Percentiles rank a stretch among this genome's conserved stretches.
phyloP scores from a whole-genome alignment of 352 stramenopile species.

The Peronospora destructor region DNA sequence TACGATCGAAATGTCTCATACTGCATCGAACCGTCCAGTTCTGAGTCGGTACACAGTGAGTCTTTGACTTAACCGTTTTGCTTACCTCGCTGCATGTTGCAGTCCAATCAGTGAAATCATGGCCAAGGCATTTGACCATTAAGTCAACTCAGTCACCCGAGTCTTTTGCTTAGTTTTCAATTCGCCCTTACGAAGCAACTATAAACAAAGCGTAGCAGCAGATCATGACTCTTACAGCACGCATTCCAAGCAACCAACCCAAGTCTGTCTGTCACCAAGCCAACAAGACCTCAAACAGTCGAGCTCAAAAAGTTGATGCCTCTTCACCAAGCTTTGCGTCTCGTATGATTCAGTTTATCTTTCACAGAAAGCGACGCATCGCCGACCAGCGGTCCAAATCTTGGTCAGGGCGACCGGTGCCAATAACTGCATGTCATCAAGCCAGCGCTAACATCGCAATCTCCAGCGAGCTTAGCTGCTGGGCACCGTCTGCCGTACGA shows the following conservation, averaged over 20 bases:
- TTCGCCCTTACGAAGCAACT: constrained; percentile 1
- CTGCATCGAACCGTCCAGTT: too few relatives aligned
- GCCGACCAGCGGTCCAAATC: constrained; percentile 10
- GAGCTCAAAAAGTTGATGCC: not conserved
- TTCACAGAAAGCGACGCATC: not conserved
- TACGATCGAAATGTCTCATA: too few relatives aligned
- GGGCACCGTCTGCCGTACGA: not conserved
- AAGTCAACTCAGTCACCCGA: too few relatives aligned
- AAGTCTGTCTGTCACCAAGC: not conserved
- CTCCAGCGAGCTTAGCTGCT: not conserved
- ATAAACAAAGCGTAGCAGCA: too few relatives aligned
- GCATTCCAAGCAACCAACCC: not conserved
- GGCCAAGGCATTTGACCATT: too few relatives aligned
- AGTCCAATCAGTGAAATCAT: too few relatives aligned
- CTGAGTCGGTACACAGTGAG: too few relatives aligned
- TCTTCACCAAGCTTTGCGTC: constrained; percentile 5
- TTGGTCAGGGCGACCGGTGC: constrained; percentile 7
- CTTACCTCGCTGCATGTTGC: not conserved
- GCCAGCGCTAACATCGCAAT: constrained; percentile 14
- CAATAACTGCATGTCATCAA: not conserved
- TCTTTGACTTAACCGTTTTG: not conserved
- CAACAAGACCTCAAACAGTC: not conserved
- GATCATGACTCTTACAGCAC: constrained; percentile 5
- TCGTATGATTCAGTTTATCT: constrained; percentile 13
- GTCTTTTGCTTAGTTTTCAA: constrained; percentile 3